These are phyloP conservation scores for Colletotrichum liriopes DNA, from an alignment of 2,329 filamentous ascomycete species.

Conservation along the genomic window DNA sequence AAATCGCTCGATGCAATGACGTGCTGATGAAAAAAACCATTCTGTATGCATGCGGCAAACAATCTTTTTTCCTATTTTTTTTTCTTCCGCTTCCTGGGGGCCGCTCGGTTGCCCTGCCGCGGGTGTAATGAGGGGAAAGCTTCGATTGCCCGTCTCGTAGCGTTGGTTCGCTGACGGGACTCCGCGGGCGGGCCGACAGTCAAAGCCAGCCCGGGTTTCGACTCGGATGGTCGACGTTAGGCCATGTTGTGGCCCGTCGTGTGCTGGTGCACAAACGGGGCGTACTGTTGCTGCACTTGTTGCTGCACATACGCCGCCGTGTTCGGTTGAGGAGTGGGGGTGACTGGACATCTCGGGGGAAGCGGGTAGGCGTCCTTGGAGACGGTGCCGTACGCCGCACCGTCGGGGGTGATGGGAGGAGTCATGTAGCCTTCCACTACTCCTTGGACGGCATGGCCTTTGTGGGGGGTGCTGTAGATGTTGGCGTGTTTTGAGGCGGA, in stretches of 20 bases:
- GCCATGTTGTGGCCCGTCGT: constrained; percentile 52
- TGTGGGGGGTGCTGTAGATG: constrained; percentile 85
- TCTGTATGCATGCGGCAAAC: constrained; percentile 50
- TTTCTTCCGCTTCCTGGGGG: constrained; percentile 36
- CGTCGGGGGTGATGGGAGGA: constrained; percentile 88
- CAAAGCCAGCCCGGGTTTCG: constrained; percentile 9
- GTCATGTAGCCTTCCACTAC: constrained; percentile 85
- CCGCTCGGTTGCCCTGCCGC: constrained; percentile 33
- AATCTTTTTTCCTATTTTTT: constrained; percentile 40
- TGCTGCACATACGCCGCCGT: constrained; percentile 54
- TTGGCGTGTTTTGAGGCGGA: constrained; percentile 67
- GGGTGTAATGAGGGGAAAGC: constrained; percentile 29
- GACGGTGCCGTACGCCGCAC: constrained; percentile 67
- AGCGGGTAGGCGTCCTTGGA: constrained; percentile 64
- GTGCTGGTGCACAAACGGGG: constrained; percentile 61
- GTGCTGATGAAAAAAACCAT: constrained; percentile 55
- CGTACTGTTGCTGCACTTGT: constrained; percentile 61
- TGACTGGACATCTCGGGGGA: constrained; percentile 73
- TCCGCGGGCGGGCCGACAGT: constrained; percentile 21
- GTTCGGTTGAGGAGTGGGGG: constrained; percentile 70
- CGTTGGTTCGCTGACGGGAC: constrained; percentile 32
- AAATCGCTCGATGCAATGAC: constrained; percentile 65
- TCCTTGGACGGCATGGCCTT: constrained; percentile 74
- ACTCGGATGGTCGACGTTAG: constrained; percentile 29
- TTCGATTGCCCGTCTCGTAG: constrained; percentile 37